Conservation (phyloP, 257 asterid species). For the Mentha longifolia region DNA sequence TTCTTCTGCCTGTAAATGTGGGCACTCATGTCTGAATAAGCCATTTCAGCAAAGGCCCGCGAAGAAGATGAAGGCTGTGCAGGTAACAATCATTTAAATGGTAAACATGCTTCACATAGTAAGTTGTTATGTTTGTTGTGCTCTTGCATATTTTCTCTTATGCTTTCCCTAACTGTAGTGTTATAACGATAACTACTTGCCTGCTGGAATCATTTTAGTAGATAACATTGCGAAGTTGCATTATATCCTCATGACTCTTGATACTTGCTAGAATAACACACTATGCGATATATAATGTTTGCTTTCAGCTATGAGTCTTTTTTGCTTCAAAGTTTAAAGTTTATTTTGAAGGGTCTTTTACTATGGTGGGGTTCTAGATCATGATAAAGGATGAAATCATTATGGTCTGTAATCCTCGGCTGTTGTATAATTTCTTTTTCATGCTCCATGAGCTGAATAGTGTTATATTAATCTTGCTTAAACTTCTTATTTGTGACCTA, state of each 20-base stretch:
- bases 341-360: neutral
- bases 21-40: constrained; percentile 79
- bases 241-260: constrained; percentile 10
- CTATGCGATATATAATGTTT: neutral
- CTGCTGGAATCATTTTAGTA: constrained; percentile 5
- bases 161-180: constrained; percentile 13
- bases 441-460: constrained; percentile 6
- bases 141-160: constrained; percentile 20
- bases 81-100: constrained; percentile 49
- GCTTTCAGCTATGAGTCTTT: neutral
- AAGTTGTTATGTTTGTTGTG: constrained; percentile 6
- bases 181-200: constrained; percentile 14
- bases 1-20: constrained; percentile 88
- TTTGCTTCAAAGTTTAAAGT: neutral
- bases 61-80: constrained; percentile 85
- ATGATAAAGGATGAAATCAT: neutral
- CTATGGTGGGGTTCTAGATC: constrained; percentile 11
- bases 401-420: neutral
- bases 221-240: constrained; percentile 19
- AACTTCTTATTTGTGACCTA: constrained; percentile 8
- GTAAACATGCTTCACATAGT: neutral
- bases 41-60: constrained; percentile 87
- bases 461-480: constrained; percentile 9
- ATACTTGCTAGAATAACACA: no score
- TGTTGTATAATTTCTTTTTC: neutral